phyloP scores from a whole-genome alignment of 257 asterid genomes.

The Lycium ferocissimum region DNA sequence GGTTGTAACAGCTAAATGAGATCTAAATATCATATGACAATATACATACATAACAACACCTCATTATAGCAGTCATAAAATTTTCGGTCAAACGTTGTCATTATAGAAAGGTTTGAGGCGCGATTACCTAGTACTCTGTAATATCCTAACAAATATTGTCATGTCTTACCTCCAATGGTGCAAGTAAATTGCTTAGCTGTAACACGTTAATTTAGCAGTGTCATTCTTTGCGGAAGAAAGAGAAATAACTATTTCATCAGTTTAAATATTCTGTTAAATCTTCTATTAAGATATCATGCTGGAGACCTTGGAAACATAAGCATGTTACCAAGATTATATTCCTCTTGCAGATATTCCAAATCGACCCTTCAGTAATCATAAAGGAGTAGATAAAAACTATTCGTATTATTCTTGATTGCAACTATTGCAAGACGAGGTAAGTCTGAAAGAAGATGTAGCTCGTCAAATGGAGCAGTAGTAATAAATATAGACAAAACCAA shows the following conservation, averaged over 20 bases:
- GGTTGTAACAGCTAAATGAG: no score
- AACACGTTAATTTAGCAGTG: constrained; percentile 9
- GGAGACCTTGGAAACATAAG: constrained; percentile 14
- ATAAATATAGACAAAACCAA: not conserved
- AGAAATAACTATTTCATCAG: not conserved
- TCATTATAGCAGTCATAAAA: no score
- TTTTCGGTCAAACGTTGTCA: no score
- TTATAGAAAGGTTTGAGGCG: no score
- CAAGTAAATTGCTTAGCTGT: not conserved
- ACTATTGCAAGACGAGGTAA: not conserved
- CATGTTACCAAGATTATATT: constrained; percentile 24
- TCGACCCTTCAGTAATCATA: not conserved
- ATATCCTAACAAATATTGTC: not conserved
- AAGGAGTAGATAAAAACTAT: not conserved
- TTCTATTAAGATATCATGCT: constrained; percentile 15
- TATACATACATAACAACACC: no score
- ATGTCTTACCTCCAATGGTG: not conserved
- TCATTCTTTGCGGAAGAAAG: not conserved
- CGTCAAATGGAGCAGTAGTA: not conserved
- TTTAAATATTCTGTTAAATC: constrained; percentile 6
- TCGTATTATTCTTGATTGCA: not conserved
- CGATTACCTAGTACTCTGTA: not conserved
- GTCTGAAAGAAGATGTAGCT: not conserved
- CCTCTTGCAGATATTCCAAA: not conserved
- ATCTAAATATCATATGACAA: no score